A percentile compares a stretch with the other conserved stretches of the same genome.
Evolutionary conservation across 768 basidiomycete genomes (phyloP).

Genomic region (Mycena pura): DNA sequence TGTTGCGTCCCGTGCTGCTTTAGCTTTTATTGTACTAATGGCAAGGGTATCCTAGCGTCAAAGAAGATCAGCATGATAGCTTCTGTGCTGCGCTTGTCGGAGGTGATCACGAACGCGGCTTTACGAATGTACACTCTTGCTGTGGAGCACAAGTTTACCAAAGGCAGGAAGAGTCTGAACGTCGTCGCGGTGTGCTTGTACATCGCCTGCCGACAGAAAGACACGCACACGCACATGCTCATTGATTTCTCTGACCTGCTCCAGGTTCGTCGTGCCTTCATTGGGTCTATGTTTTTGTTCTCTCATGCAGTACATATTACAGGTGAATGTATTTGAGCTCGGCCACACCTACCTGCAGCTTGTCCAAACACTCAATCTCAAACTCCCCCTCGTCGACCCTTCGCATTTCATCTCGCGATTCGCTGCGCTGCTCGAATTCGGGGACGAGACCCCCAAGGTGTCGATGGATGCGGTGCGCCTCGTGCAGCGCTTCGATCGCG

Average conservation of each 20-base stretch:
- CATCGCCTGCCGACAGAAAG: conserved; percentile 89
- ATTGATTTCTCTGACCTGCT: conserved; percentile 99
- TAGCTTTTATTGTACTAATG: conserved; percentile 1
- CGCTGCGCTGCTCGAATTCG: conserved; percentile 93
- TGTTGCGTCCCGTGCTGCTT: conserved; percentile 28
- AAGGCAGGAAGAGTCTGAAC: conserved; percentile 90
- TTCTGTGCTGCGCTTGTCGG: conserved; percentile 76
- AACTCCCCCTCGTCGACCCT: conserved; percentile 90
- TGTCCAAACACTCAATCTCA: conserved; percentile 84
- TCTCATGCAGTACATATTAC: conserved; percentile 1
- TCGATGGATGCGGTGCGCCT: conserved; percentile 93
- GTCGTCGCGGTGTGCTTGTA: conserved; percentile 97
- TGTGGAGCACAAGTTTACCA: conserved; percentile 92
- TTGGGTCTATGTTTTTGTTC: background rate
- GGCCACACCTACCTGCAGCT: conserved; percentile 96
- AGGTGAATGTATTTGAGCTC: conserved; percentile 98
- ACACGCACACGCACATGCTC: conserved; percentile 93
- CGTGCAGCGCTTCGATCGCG: conserved; percentile 90
- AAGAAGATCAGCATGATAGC: conserved; percentile 86
- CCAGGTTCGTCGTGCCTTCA: conserved; percentile 63
- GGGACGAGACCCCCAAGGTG: conserved; percentile 90
- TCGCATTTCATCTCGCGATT: conserved; percentile 97
- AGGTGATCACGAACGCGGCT: conserved; percentile 81
- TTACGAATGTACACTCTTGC: conserved; percentile 91
- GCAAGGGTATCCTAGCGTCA: conserved; percentile 57